Evolutionary conservation across 805 yeast genomes (phyloP).

Genomic region (Yarrowia keelungensis): DNA sequence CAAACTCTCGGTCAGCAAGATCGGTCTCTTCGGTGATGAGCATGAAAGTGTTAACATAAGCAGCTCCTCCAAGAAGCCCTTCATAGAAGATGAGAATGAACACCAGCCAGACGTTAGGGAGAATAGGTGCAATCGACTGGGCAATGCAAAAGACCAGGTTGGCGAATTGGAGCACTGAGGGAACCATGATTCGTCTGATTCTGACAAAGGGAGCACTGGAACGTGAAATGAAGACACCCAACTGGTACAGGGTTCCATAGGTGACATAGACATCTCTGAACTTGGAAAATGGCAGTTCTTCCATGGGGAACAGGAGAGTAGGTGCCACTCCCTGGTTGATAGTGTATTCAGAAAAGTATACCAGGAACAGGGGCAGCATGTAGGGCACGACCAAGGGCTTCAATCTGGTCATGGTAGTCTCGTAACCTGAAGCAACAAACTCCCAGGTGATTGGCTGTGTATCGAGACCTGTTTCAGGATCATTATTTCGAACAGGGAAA

Average conservation of each 20-base stretch:
- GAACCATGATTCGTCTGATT: conserved; percentile 62
- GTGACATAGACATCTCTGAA: conserved; percentile 90
- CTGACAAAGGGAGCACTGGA: conserved; percentile 77
- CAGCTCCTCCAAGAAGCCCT: conserved; percentile 85
- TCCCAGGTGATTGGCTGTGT: conserved; percentile 7
- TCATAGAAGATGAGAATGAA: conserved; percentile 78
- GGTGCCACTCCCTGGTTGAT: conserved; percentile 94
- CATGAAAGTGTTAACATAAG: conserved; percentile 88
- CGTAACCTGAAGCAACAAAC: background rate
- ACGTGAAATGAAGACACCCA: conserved; percentile 91
- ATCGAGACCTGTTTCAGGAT: conserved; percentile 11
- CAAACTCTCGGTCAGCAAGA: conserved; percentile 68
- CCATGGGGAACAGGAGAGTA: conserved; percentile 78
- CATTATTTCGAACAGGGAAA: conserved; percentile 1
- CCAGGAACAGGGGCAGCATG: conserved; percentile 84
- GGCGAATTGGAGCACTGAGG: conserved; percentile 69
- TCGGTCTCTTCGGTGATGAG: conserved; percentile 68
- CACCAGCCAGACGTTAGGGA: conserved; percentile 67
- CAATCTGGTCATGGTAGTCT: conserved; percentile 45
- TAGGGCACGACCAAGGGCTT: conserved; percentile 53
- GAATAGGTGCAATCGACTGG: conserved; percentile 68
- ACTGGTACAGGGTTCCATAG: conserved; percentile 86
- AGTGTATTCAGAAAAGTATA: conserved; percentile 83
- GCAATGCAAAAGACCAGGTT: conserved; percentile 65
- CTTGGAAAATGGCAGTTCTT: conserved; percentile 68